Conservation (phyloP, 306 rosid species). For the Hippophae tibetana region DNA sequence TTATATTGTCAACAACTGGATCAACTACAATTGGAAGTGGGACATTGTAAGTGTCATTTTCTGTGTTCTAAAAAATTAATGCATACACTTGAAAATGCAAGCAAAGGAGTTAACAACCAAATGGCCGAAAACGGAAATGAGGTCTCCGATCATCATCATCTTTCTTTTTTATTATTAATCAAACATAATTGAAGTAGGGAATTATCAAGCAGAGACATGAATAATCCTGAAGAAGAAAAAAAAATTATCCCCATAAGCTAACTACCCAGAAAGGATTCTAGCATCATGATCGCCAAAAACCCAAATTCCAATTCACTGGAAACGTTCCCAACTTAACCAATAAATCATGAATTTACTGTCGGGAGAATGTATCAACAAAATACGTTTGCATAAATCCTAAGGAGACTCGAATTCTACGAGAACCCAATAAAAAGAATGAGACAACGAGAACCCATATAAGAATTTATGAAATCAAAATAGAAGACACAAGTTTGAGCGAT, state of each 20-base stretch:
- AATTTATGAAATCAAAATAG: slow-evolving; percentile 1
- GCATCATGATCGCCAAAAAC: no score
- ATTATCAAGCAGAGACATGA: not conserved
- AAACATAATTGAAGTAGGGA: not conserved
- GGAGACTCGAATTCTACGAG: no score
- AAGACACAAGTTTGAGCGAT: slow-evolving; percentile 9
- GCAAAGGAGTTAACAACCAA: not conserved
- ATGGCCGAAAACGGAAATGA: not conserved
- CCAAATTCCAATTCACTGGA: no score
- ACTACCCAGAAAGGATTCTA: no score
- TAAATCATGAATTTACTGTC: no score
- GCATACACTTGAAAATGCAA: not conserved
- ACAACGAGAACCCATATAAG: not conserved
- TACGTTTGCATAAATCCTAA: no score
- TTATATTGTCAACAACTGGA: not conserved
- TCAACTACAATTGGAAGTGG: not conserved
- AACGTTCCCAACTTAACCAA: no score
- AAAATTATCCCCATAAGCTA: no score
- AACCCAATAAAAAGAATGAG: no score
- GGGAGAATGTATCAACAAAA: no score
- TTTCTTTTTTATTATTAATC: no score
- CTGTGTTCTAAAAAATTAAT: not conserved
- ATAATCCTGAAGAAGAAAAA: no score
- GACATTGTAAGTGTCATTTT: not conserved
- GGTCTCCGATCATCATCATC: not conserved